These are phyloP conservation scores for Sporothrix schenckii DNA, from an alignment of 2,329 filamentous ascomycete species.

Conservation along the genomic window DNA sequence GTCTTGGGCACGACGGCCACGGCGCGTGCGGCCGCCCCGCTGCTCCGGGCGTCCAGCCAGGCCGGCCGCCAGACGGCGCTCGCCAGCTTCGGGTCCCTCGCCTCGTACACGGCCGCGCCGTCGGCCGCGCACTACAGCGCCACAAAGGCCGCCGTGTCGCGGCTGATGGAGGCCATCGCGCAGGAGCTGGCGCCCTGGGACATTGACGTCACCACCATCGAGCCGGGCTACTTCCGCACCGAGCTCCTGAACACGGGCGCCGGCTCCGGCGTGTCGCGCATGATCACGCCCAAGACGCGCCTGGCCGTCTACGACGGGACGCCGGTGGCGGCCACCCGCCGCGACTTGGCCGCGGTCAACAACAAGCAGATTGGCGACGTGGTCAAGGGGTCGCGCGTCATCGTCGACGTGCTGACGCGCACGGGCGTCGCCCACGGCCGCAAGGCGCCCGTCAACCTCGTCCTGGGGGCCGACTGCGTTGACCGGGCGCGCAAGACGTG, in stretches of 20 bases:
- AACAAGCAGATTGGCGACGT: slow-evolving; percentile 12
- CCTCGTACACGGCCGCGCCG: neutral
- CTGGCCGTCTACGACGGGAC: neutral
- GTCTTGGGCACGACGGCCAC: neutral
- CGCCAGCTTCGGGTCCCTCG: slow-evolving; percentile 10
- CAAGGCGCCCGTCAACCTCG: neutral
- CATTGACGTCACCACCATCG: neutral
- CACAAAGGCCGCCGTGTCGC: slow-evolving; percentile 1
- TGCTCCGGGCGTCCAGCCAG: neutral
- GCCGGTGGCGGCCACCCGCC: neutral
- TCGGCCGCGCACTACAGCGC: neutral
- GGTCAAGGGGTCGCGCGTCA: neutral
- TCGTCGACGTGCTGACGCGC: slow-evolving; percentile 17
- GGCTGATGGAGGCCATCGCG: neutral
- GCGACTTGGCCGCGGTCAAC: neutral
- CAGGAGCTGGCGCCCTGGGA: neutral
- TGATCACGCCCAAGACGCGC: neutral
- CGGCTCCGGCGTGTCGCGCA: neutral
- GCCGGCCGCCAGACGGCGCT: neutral
- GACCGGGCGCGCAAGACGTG: neutral
- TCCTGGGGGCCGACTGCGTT: slow-evolving; percentile 9
- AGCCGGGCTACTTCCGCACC: slow-evolving; percentile 18
- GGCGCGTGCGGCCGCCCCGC: neutral
- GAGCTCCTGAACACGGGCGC: neutral
- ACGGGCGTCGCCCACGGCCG: slow-evolving; percentile 5